Evolutionary conservation across 441 rosid genomes (phyloP), one percentile per base, ranked within the genome.

Genomic region (Erodium moschatum): DNA sequence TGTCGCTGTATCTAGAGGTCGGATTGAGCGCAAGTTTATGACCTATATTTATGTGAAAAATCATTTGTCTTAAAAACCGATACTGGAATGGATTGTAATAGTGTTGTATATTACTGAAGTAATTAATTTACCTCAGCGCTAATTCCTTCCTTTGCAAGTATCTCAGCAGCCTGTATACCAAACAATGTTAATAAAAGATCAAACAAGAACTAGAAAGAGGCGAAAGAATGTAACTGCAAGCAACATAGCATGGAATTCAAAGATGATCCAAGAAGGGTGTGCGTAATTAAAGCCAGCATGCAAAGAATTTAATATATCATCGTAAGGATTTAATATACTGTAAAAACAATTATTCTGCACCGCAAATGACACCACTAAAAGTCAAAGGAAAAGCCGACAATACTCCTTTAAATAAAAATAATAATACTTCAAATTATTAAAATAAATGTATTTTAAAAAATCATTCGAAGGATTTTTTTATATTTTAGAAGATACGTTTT

Each of bases 1-100:
- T 27, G 93, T 80, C 40, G 85, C 78, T 83, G 93, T 85, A 81
- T 93, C 98, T 2, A 93, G 90, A 54, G 98, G 98, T 76, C 98
- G 85, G 60, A 93, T 89, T 9, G 96, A 89, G 31, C 96, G 89
- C 74, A 93, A 79, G 83, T 91, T 93, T 81, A 93, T 91, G 66
- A 93, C 89, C 97, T 92, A 79, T 33, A 69, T 46, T 2, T 60
- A 62, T 52, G 71, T 20, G 21, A 64, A 20, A 60, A 63, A 50
- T 6, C 67, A 48, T n/a, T 24, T 21, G 24, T 13, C n/a, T 64
- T 35, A n/a, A 19, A 29, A 61, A 15, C 48, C 16, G 60, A 35
- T 70, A 68, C 11, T 20, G 29, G 29, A 20, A 9, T 21, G 24
- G 19, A 0, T 9, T 6, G 52, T 35, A 56, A 65, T 7, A 56